Base-by-base conservation (phyloP, 164 flowering plant genomes). In the Dillenia turbinata region DNA sequence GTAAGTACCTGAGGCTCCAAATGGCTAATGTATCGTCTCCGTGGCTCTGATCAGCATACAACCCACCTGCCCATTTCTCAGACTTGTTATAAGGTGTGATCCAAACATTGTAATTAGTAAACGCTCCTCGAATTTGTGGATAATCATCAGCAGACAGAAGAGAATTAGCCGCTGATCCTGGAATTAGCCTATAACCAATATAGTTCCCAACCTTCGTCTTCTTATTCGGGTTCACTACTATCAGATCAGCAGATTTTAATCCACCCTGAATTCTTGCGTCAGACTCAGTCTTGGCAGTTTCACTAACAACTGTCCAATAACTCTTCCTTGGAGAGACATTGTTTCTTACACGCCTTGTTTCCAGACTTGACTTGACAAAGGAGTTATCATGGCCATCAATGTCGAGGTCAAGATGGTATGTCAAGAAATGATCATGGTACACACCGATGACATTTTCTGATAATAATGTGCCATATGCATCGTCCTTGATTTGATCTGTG, bases 31-130 rank as follows among this genome's bases (percentile, higher is more conserved):
- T 78, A 56, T 87, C 91, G 15, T 81, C 86, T 12, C 90, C 92
- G 5, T 61, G 81, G 70, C 90, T 87, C 72, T 69, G 52, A 56
- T 89, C 90, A 16, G 88, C 69, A 65, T 78, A 85, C 12, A 71
- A 67, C 26, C 92, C 92, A 11, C 73, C 88, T 14, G 84, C 85
- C 91, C 96, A 89, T 40, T 79, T 82, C 70, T 85, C 88, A 1
- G 84, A 77, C 71, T 73, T 78, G 71, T 84, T 79, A 66, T 85
- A 87, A 12, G 81, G 70, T 7, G 90, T 89, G 56, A 81, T 86
- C 89, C 86, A 85, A 8, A 87, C 24, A 19, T 85, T 77, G 54
- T 86, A 81, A 62, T 85, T 82, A 1, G 85, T 86, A 62, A 75
- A 88, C 17, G 89, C 69, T 0, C 77, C 84, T 1, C 92, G 75